A percentile compares a stretch with the other conserved stretches of the same genome.
Conservation (phyloP, 768 basidiomycete species). For the Tylopilus intermedius region DNA sequence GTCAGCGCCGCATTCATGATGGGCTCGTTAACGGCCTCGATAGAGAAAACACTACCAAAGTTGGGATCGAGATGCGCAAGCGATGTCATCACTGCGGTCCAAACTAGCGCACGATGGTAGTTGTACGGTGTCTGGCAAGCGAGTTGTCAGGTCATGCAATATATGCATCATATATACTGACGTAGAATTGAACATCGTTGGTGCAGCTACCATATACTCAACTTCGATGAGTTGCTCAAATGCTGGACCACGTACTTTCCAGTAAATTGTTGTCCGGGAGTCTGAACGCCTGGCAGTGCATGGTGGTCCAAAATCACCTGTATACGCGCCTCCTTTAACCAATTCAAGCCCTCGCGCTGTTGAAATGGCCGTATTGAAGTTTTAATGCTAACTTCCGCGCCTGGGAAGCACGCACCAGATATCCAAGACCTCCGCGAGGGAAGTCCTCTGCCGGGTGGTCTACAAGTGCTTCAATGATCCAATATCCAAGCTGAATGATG, state of each 20-base stretch:
- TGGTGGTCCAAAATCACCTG: slow-evolving; percentile 66
- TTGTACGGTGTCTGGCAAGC: slow-evolving; percentile 52
- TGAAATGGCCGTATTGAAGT: not conserved
- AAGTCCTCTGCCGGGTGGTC: slow-evolving; percentile 56
- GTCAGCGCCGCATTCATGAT: slow-evolving; percentile 66
- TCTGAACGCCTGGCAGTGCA: slow-evolving; percentile 66
- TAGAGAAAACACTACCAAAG: slow-evolving; percentile 61
- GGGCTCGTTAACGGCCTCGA: slow-evolving; percentile 76
- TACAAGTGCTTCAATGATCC: slow-evolving; percentile 74
- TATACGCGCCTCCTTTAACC: slow-evolving; percentile 60
- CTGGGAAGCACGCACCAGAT: slow-evolving; percentile 44
- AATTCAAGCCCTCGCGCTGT: slow-evolving; percentile 58
- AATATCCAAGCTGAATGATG: slow-evolving; percentile 62
- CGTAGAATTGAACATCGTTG: slow-evolving; percentile 66
- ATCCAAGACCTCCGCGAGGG: slow-evolving; percentile 62
- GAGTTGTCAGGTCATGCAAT: slow-evolving; percentile 1
- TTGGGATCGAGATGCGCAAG: slow-evolving; percentile 64
- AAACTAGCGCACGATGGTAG: slow-evolving; percentile 73
- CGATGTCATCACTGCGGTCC: slow-evolving; percentile 76
- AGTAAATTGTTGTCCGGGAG: slow-evolving; percentile 58
- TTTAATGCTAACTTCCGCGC: not conserved
- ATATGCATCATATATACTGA: slow-evolving; percentile 27
- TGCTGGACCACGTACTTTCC: slow-evolving; percentile 44
- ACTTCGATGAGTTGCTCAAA: not conserved
- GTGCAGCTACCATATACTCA: slow-evolving; percentile 49